Conservation (phyloP, 331 rosid genomes). For the Telfairia occidentalis region DNA sequence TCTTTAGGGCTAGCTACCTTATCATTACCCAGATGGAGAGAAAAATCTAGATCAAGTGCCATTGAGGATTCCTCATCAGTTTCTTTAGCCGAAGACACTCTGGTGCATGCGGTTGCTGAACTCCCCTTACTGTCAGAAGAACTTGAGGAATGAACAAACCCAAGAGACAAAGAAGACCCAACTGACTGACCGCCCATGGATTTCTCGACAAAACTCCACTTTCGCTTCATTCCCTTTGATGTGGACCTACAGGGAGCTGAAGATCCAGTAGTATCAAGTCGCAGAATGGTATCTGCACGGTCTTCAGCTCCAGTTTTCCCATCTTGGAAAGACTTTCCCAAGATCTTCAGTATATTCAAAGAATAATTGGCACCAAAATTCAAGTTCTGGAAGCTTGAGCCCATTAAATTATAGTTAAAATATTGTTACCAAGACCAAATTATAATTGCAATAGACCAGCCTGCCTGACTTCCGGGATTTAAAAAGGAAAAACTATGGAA, state of each 20-base stretch:
- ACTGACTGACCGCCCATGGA: slow-evolving; percentile 36
- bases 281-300: slow-evolving; percentile 50
- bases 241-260: slow-evolving; percentile 25
- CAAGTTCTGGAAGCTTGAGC: slow-evolving; percentile 41
- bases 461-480: slow-evolving; percentile 39
- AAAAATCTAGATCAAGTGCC: slow-evolving; percentile 64
- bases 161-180: slow-evolving; percentile 62
- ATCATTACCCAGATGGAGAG: slow-evolving; percentile 57
- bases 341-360: slow-evolving; percentile 49
- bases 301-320: slow-evolving; percentile 31
- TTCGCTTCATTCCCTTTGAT: slow-evolving; percentile 62
- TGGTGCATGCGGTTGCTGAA: slow-evolving; percentile 74
- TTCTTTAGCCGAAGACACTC: slow-evolving; percentile 77
- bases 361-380: slow-evolving; percentile 44
- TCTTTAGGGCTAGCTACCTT: slow-evolving; percentile 39
- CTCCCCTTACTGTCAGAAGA: slow-evolving; percentile 89
- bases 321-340: slow-evolving; percentile 44
- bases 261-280: slow-evolving; percentile 62
- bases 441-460: slow-evolving; percentile 40
- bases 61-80: slow-evolving; percentile 76
- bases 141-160: slow-evolving; percentile 66
- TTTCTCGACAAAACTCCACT: slow-evolving; percentile 55
- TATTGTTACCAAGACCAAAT: slow-evolving; percentile 29
- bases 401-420: slow-evolving; percentile 44
- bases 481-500: slow-evolving; percentile 8